Percentiles rank a stretch among this genome's conserved stretches.
Evolutionary conservation across 1,284 basidiomycete genomes (phyloP).

Genomic region (Testicularia cyperi): DNA sequence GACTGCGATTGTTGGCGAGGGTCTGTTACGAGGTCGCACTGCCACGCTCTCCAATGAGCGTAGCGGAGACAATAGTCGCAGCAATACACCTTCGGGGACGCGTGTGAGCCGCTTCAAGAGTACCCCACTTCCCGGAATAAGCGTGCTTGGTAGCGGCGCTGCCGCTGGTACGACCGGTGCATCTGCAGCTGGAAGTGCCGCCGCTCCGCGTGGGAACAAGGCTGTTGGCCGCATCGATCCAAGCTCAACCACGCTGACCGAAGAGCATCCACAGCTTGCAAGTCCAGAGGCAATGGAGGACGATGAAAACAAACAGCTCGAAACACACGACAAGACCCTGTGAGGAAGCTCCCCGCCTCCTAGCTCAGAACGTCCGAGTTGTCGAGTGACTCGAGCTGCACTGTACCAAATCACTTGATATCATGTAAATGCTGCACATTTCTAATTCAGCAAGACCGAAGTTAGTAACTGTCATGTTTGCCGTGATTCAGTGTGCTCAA

Average conservation of each 20-base stretch:
- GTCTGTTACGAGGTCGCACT: conserved; percentile 38
- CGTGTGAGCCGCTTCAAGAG: conserved; percentile 37
- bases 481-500: no score
- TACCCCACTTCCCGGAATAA: conserved; percentile 23
- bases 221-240: conserved; percentile 16
- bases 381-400: no score
- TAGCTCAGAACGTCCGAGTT: no score
- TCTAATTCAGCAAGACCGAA: no score
- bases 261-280: conserved; percentile 9
- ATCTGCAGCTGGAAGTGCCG: conserved; percentile 6
- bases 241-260: conserved; percentile 14
- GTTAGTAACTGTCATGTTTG: no score
- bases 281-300: conserved; percentile 26
- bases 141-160: no score
- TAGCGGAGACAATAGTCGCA: conserved; percentile 23
- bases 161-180: no score
- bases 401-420: no score
- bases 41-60: conserved; percentile 7
- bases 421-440: no score
- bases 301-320: conserved; percentile 23
- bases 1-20: conserved; percentile 43
- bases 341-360: no score
- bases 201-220: conserved; percentile 6
- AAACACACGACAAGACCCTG: no score
- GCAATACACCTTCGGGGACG: conserved; percentile 32